phyloP scores from a whole-genome alignment of 1,284 basidiomycete genomes.

The Cryptococcus sp. region DNA sequence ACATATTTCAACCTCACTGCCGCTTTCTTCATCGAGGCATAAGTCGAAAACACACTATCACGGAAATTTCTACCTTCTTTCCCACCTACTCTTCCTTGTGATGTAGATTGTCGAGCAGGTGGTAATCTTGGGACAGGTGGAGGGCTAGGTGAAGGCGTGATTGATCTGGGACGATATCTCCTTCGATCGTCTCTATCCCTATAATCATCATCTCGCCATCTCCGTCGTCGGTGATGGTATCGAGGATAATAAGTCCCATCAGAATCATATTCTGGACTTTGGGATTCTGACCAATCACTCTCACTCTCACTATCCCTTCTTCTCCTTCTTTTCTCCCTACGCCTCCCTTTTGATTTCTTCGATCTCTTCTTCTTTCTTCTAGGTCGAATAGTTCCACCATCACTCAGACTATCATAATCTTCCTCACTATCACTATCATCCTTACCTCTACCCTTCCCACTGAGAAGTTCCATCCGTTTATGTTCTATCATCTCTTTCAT shows the following conservation, averaged over 20 bases:
- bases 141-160: neutral
- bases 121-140: slow-evolving; percentile 1
- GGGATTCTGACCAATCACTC: neutral
- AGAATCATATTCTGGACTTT: slow-evolving; percentile 4
- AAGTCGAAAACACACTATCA: slow-evolving; percentile 36
- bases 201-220: neutral
- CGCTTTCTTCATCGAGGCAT: slow-evolving; percentile 32
- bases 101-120: neutral
- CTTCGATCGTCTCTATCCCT: neutral
- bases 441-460: neutral
- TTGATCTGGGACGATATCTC: neutral
- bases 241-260: slow-evolving; percentile 7
- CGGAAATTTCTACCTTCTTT: slow-evolving; percentile 16
- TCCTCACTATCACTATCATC: slow-evolving; percentile 7
- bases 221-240: neutral
- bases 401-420: slow-evolving; percentile 15
- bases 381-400: slow-evolving; percentile 19
- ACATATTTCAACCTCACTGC: slow-evolving; percentile 29
- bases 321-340: slow-evolving; percentile 1
- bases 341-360: neutral
- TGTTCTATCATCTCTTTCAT: slow-evolving; percentile 5
- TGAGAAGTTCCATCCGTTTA: neutral
- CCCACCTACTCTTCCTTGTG: neutral
- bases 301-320: slow-evolving; percentile 4
- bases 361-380: slow-evolving; percentile 2